Conservation (phyloP, 805 yeast species). For the Kazachstania viticola region DNA sequence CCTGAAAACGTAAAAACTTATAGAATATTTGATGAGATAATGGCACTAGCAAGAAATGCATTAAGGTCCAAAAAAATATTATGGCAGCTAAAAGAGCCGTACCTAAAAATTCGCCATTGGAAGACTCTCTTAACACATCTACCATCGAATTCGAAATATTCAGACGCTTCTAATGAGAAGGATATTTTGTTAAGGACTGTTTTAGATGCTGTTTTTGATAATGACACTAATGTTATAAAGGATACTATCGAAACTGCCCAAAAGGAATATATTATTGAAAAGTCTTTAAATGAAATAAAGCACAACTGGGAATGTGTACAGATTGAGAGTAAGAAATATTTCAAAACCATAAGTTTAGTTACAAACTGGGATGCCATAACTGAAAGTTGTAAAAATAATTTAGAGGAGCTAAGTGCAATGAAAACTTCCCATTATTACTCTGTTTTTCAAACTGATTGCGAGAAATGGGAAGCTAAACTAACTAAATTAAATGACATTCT, state of each 20-base stretch:
- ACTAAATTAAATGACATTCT: conserved; percentile 39
- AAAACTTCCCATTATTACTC: conserved; percentile 50
- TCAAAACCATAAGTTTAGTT: conserved; percentile 42
- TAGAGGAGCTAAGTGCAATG: conserved; percentile 58
- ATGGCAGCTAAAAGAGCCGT: too few species aligned
- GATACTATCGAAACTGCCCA: conserved; percentile 50
- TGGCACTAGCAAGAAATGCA: too few species aligned
- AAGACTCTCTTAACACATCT: too few species aligned
- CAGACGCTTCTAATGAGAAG: too few species aligned
- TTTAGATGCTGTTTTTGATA: conserved; percentile 40
- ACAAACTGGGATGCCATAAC: conserved; percentile 58
- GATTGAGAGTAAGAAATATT: conserved; percentile 44
- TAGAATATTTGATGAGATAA: too few species aligned
- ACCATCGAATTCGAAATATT: too few species aligned
- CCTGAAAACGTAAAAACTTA: too few species aligned
- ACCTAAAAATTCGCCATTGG: too few species aligned
- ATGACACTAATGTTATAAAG: conserved; percentile 37
- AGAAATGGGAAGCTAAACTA: conserved; percentile 45
- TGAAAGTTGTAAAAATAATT: conserved; percentile 46
- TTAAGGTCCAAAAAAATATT: too few species aligned
- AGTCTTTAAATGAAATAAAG: conserved; percentile 39
- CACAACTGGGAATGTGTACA: conserved; percentile 27
- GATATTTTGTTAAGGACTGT: conserved; percentile 44
- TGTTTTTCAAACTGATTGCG: conserved; percentile 47
- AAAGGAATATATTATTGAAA: conserved; percentile 58